phyloP scores from a whole-genome alignment of 352 stramenopile genomes.

The Globisporangium megalacanthum region DNA sequence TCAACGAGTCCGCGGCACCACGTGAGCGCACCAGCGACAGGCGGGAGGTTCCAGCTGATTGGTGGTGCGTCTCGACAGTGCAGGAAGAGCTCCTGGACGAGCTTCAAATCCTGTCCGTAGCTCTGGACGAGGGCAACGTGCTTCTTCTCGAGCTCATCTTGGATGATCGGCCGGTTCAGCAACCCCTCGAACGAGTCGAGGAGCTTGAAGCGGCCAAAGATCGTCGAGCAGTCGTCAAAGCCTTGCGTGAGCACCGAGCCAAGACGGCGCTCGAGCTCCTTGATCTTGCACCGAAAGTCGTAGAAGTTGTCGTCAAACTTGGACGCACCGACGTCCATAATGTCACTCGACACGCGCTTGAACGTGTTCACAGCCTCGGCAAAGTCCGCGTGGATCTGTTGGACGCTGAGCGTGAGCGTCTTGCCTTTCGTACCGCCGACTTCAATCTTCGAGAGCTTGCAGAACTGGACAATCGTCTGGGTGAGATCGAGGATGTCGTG shows the following conservation, averaged over 20 bases:
- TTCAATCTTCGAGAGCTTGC: conserved; percentile 97
- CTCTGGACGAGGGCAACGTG: conserved; percentile 95
- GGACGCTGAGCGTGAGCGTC: conserved; percentile 89
- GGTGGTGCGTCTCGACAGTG: conserved; percentile 90
- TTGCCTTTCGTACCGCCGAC: conserved; percentile 97
- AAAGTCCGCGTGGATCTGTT: conserved; percentile 97
- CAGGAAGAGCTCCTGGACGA: conserved; percentile 97
- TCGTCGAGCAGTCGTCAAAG: conserved; percentile 97
- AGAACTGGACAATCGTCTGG: conserved; percentile 98
- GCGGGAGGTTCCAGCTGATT: conserved; percentile 94
- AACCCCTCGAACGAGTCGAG: conserved; percentile 96
- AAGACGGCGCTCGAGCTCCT: conserved; percentile 96
- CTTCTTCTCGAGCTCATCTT: conserved; percentile 97
- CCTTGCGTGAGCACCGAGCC: conserved; percentile 95
- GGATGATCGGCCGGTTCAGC: conserved; percentile 94
- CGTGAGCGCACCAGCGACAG: conserved; percentile 92
- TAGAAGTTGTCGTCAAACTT: conserved; percentile 99
- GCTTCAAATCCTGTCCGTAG: conserved; percentile 95
- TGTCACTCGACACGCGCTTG: conserved; percentile 95
- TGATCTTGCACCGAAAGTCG: conserved; percentile 96
- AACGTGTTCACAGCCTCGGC: conserved; percentile 91
- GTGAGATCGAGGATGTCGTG: conserved; percentile 98
- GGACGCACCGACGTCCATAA: conserved; percentile 96
- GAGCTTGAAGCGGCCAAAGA: conserved; percentile 97
- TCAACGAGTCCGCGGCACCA: conserved; percentile 96